A percentile compares a stretch with the other conserved stretches of the same genome.
Evolutionary conservation across 345 rosid genomes (phyloP).

Genomic region (Dimocarpus longan): DNA sequence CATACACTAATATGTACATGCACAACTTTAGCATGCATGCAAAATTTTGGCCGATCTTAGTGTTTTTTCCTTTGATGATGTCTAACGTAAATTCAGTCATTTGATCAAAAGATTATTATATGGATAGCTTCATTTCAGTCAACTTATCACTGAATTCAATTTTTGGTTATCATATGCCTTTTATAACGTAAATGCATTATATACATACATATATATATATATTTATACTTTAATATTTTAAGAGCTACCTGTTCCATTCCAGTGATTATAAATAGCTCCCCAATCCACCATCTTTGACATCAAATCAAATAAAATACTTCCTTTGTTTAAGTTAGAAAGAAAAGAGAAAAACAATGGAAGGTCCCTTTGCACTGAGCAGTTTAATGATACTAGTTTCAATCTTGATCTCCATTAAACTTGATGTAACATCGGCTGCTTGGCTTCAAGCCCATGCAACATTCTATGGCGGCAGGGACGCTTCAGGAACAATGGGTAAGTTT

Average conservation of each 20-base stretch:
- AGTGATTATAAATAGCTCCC: slow-evolving; percentile 41
- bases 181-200: slow-evolving; percentile 12
- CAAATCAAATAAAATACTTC: slow-evolving; percentile 12
- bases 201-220: too few species aligned
- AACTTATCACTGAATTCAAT: slow-evolving; percentile 4
- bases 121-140: slow-evolving; percentile 15
- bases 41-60: not conserved
- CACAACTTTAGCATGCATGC: not conserved
- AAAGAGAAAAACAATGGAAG: slow-evolving; percentile 31
- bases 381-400: slow-evolving; percentile 31
- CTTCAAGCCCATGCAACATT: slow-evolving; percentile 58
- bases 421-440: slow-evolving; percentile 51
- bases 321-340: slow-evolving; percentile 2
- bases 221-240: slow-evolving; percentile 19
- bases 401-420: slow-evolving; percentile 24
- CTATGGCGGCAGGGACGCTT: slow-evolving; percentile 66
- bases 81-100: slow-evolving; percentile 2
- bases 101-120: not conserved
- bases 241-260: not conserved
- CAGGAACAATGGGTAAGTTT: slow-evolving; percentile 62
- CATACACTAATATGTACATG: not conserved
- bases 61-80: not conserved
- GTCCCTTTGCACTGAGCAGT: slow-evolving; percentile 15
- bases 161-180: slow-evolving; percentile 24
- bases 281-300: slow-evolving; percentile 21